Conservation (phyloP, 768 basidiomycete species). For the Pulveroboletus sp. region DNA sequence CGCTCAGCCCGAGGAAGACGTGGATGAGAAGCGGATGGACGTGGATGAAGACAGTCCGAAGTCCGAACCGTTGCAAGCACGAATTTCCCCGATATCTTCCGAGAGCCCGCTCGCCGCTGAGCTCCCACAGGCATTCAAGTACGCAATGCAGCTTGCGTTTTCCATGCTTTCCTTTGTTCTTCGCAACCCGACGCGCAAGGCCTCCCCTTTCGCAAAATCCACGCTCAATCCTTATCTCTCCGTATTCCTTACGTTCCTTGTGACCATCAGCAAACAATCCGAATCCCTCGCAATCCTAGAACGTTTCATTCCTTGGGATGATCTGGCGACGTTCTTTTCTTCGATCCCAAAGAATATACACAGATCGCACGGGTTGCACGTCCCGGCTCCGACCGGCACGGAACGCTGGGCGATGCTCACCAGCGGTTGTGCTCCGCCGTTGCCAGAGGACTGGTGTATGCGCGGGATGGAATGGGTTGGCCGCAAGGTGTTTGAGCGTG, state of each 20-base stretch:
- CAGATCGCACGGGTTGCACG: slow-evolving; percentile 40
- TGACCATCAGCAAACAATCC: slow-evolving; percentile 65
- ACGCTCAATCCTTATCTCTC: slow-evolving; percentile 84
- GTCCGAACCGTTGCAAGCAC: slow-evolving; percentile 17
- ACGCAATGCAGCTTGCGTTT: slow-evolving; percentile 77
- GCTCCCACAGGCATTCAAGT: slow-evolving; percentile 61
- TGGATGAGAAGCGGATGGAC: slow-evolving; percentile 58
- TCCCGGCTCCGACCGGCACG: slow-evolving; percentile 29
- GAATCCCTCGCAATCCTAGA: slow-evolving; percentile 62
- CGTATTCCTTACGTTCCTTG: slow-evolving; percentile 82
- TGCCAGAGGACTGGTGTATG: slow-evolving; percentile 93
- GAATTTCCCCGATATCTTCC: slow-evolving; percentile 27
- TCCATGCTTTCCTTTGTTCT: slow-evolving; percentile 71
- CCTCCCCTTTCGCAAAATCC: slow-evolving; percentile 51
- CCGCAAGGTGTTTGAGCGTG: slow-evolving; percentile 83
- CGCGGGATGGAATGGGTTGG: slow-evolving; percentile 97
- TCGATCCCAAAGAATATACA: slow-evolving; percentile 53
- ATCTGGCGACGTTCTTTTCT: slow-evolving; percentile 63
- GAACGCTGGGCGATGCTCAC: slow-evolving; percentile 68
- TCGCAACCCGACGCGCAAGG: slow-evolving; percentile 54
- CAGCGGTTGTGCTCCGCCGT: slow-evolving; percentile 60
- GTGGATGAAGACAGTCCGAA: slow-evolving; percentile 49
- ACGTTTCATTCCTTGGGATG: slow-evolving; percentile 80
- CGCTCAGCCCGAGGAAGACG: slow-evolving; percentile 32
- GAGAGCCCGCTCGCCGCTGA: slow-evolving; percentile 39